Base-by-base conservation (phyloP, 2,329 filamentous ascomycete genomes). In the Nectriaceae sp. region DNA sequence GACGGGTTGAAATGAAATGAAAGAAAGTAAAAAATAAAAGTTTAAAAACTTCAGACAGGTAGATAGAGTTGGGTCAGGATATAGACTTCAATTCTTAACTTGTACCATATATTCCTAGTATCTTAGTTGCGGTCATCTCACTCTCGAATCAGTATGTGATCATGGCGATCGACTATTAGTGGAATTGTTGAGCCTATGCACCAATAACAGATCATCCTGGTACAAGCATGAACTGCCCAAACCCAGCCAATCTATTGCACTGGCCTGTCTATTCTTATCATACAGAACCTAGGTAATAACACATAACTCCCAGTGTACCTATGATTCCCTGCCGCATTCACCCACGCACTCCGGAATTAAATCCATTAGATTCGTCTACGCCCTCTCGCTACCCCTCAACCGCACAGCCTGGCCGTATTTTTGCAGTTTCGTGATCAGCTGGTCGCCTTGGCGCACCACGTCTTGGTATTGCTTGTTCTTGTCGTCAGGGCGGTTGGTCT, bases 381-480 rank as follows among this genome's bases (percentile, higher is more conserved):
- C 90, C 63, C 94, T 84, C 79, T 99, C 94, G 67, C 93, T 97
- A 35, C 94, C 94, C 64, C 94, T 84, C 73, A 99, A 78, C 66
- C 94, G 84, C 56, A 99, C 94, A 3, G 94, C 89, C 74, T 99
- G 94, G 38, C 94, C 94, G 71, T 99, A 99, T 80, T 99, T 99
- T 76, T 99, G 94, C 61, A 99, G 78, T 80, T 99, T 99, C 49
- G 94, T 99, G 69, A 99, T 97, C 55, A 99, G 80, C 73, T 96
- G 89, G 71, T 99, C 94, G 24, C 94, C 94, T 70, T 97, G 94
- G 76, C 94, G 94, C 53, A 99, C 91, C 31, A 97, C 91, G 63
- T 99, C 94, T 63, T 92, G 89, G 74, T 99, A 99, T 76, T 99
- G 94, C 82, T 96, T 97, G 80, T 97, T 97, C 85, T 99, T 99